These are phyloP conservation scores for Penicillium tannophilum DNA, from an alignment of 495 filamentous ascomycete genomes.

Conservation along the genomic window DNA sequence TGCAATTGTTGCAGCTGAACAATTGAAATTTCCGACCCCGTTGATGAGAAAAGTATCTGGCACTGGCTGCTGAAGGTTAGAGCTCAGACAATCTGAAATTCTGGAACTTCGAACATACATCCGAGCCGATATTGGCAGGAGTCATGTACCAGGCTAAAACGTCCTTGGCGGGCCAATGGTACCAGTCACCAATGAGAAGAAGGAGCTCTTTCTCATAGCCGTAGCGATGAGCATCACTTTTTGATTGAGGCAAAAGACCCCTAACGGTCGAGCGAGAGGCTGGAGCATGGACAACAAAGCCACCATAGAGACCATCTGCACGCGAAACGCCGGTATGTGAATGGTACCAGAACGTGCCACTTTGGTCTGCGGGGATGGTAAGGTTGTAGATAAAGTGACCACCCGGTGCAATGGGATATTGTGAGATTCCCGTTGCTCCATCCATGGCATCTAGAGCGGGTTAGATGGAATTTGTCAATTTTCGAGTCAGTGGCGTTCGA, in stretches of 20 bases:
- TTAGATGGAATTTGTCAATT: conserved; percentile 17
- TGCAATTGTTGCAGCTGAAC: conserved; percentile 49
- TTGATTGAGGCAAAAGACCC: conserved; percentile 20
- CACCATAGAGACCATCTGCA: background rate
- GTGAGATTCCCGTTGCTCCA: background rate
- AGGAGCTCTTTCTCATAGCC: background rate
- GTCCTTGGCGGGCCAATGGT: background rate
- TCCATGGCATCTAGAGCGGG: background rate
- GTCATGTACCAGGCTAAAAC: conserved; percentile 7
- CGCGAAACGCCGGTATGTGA: background rate
- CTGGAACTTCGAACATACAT: conserved; percentile 28
- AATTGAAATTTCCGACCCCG: conserved; percentile 48
- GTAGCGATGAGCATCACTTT: background rate
- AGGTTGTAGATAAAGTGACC: background rate
- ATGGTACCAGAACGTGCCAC: background rate
- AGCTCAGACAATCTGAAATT: background rate
- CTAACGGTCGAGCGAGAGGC: conserved; percentile 30
- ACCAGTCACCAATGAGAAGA: background rate
- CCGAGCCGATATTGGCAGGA: conserved; percentile 48
- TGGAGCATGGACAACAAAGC: background rate
- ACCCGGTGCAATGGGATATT: background rate
- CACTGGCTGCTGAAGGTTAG: conserved; percentile 33
- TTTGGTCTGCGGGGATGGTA: background rate
- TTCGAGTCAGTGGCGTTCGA: background rate
- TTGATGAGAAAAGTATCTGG: conserved; percentile 55